Base-by-base conservation (phyloP, 139 green algal genomes). In the Asterochloris sp. region DNA sequence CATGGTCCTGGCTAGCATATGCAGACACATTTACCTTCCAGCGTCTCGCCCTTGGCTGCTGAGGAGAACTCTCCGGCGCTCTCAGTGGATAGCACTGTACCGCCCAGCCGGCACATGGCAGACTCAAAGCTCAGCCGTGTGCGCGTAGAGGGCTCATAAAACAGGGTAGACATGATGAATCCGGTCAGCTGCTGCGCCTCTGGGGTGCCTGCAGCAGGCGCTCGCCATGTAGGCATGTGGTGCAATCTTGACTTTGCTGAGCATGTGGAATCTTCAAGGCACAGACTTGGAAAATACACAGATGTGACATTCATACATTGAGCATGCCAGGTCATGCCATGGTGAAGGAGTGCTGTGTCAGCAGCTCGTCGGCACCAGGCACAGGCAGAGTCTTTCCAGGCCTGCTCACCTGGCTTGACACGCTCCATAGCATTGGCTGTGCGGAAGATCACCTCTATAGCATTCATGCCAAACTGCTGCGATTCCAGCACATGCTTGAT, bases 71-170 rank as follows among this genome's bases (percentile, higher is more conserved):
- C 93, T 6, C 95, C 92, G 0, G 97, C 97, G 17, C 89, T 96
- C 86, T 99, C 97, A 11, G 97, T 99, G 64, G 95, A 97, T n/a
- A 98, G 84, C 68, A 99, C 92, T 0, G 89, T 92, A 78, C 97
- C 97, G 11, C 97, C 97, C 14, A 99, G 92, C 1, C 91, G 86
- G 11, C 85, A 87, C 95, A 99, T 99, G 11, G 97, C 97, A 0
- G 91, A 93, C 83, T 99, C 97, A 87, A 99, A 99, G 0, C 93
- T 98, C 2, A 99, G 90, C 13, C 97, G 88, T 14, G 97, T 99
- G 64, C 97, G 93, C 13, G 97, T 99, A 38, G 97, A 99, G 16
- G 97, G 97, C 90, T 99, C 97, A 86, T 99, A 99, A 85, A 99
- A 99, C 12, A 99, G 92, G 6, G 97, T 99, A 27, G 95, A 93